Base-by-base conservation (phyloP, 1,284 basidiomycete genomes). In the Cutaneotrichosporon daszewskae region DNA sequence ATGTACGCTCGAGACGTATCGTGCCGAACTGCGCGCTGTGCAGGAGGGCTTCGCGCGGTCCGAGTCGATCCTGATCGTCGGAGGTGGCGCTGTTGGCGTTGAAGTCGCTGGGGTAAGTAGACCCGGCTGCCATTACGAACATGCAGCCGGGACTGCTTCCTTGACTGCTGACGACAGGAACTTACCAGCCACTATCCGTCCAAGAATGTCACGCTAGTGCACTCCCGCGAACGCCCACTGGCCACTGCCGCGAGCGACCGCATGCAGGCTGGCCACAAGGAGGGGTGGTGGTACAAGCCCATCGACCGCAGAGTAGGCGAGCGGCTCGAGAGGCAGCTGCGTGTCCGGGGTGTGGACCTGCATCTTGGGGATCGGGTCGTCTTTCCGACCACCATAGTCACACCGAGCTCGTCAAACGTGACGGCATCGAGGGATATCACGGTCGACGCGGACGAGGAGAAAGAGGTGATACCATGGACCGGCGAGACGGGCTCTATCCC, bases 71-170 rank as follows among this genome's bases (percentile, higher is more conserved):
- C 55, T 74, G 8, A 45, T 73, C 19, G 52, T 72, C 24, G 72
- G 72, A 13, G 72, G 65, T 23, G 75, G 75, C 5, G 62, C 74
- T 1, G 71, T 69, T 5, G 75, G 75, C 1, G 56, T 75, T 16
- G 75, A 76, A 45, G 59, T 71, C 34, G 70, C 70, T 0, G 75
- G 75, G 28, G 37, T 38, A 28, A 29, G 37, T 38, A 6, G 7
- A 20, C 2, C 27, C 18, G 16, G 14, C 1, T 32, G 4, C 17
- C 31, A 32, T 13, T 4, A 3, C 10, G 14, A 4, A 13, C 17
- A 18, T n/a, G 29, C n/a, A 32, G 10, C 16, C 16, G 10, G 11
- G 16, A 8, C 32, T 17, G 5, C 11, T 33, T 19, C 17, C 18
- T 19, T 5, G 5, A 20, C 19, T n/a, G 16, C 19, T 32, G 26